Conservation (phyloP, 192 early-diverging fungal genomes). For the Paraglomus brasilianum region DNA sequence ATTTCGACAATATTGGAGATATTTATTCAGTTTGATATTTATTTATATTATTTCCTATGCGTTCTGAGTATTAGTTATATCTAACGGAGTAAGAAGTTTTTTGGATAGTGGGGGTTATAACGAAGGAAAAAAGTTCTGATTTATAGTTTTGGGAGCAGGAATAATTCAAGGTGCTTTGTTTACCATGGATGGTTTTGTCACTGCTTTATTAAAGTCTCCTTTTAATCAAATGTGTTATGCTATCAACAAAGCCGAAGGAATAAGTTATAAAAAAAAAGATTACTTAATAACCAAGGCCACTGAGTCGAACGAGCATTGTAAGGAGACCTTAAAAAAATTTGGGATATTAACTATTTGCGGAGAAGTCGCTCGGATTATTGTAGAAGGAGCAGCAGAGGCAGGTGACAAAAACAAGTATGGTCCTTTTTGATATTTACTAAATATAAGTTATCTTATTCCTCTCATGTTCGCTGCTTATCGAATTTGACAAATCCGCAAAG, state of each 20-base stretch:
- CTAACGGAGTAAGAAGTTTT: neutral
- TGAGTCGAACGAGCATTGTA: constrained; percentile 19
- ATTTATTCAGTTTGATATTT: constrained; percentile 2
- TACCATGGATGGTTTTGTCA: constrained; percentile 17
- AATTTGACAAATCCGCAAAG: neutral
- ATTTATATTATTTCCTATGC: constrained; percentile 13
- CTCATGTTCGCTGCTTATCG: neutral
- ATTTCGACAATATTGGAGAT: constrained; percentile 15
- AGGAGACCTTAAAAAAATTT: constrained; percentile 26
- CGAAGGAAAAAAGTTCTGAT: neutral
- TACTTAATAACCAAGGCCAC: constrained; percentile 10
- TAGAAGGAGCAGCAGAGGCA: neutral
- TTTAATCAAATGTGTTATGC: constrained; percentile 20
- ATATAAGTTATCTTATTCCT: constrained; percentile 18
- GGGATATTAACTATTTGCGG: constrained; percentile 11
- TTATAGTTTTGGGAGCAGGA: neutral
- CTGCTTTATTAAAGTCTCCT: constrained; percentile 10
- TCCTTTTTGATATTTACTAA: neutral
- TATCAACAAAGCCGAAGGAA: neutral
- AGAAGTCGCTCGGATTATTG: neutral
- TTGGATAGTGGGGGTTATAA: neutral
- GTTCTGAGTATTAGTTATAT: neutral
- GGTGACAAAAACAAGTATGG: neutral
- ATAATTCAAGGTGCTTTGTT: neutral
- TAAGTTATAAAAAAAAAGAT: constrained; percentile 12